Base-by-base conservation (phyloP, 768 basidiomycete genomes). In the Coprinopsis strossmayeri region DNA sequence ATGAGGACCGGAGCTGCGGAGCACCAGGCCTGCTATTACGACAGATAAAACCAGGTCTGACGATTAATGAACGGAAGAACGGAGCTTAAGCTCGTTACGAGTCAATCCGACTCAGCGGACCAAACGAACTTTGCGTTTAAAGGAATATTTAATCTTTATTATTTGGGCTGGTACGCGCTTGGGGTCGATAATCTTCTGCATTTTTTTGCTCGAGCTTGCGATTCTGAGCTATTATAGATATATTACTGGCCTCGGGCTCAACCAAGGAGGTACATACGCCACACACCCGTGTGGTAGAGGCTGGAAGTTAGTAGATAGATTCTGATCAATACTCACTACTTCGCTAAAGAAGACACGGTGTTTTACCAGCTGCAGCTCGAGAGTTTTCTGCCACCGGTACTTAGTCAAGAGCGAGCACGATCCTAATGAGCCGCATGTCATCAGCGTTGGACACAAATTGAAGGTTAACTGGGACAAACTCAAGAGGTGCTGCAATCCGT, bases 201-300 rank as follows among this genome's bases (percentile, higher is more conserved):
- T 38, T 38, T 21, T 9, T 21, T 10, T 25, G 4, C 21, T 42
- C 23, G 27, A 27, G 43, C 5, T 4, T 9, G 4, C 25, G 7
- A 23, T 45, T 45, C 43, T 45, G 43, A 45, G 43, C 43, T 7
- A 45, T 25, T 28, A 45, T 45, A 45, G 43, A 32, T 45, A 45
- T 30, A 45, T 45, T 45, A 20, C 43, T 5, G 28, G 3, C 12
- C 15, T 3, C 28, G 12, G n/a, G 3, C 5, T 7, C n/a, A 4
- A 4, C 5, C 5, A 28, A n/a, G n/a, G 25, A 23, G 25, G 3
- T 5, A 42, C 21, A 20, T 11, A 20, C 15, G 28, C 9, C 12
- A 11, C 41, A 10, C 9, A 9, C 43, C 21, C 40, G 21, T 18
- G 21, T 24, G 23, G 21, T 42, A 12, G 23, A 11, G 9, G 35